Evolutionary conservation across 441 rosid genomes (phyloP).

Genomic region (Populus hybrid): DNA sequence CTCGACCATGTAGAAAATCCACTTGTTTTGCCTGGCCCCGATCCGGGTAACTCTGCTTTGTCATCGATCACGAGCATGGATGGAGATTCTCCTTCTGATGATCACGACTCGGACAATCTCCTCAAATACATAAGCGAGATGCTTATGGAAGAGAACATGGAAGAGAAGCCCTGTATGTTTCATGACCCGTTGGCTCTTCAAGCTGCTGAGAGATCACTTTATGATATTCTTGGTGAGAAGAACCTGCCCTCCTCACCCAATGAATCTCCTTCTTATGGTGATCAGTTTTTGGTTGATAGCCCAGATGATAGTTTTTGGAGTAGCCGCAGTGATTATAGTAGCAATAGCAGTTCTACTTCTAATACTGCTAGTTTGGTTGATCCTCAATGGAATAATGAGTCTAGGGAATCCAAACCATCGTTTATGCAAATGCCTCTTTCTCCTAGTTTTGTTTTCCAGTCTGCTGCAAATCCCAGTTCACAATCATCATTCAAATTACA

Average conservation of each 20-base stretch:
- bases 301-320: slow-evolving; percentile 29
- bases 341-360: slow-evolving; percentile 28
- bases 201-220: slow-evolving; percentile 62
- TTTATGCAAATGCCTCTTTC: slow-evolving; percentile 32
- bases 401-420: slow-evolving; percentile 30
- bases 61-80: slow-evolving; percentile 22
- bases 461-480: slow-evolving; percentile 26
- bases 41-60: slow-evolving; percentile 22
- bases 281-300: slow-evolving; percentile 34
- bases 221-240: slow-evolving; percentile 53
- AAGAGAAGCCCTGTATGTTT: slow-evolving; percentile 62
- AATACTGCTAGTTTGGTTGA: slow-evolving; percentile 29
- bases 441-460: slow-evolving; percentile 32
- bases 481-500: slow-evolving; percentile 9
- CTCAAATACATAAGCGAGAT: slow-evolving; percentile 65
- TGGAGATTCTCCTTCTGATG: slow-evolving; percentile 45
- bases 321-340: slow-evolving; percentile 31
- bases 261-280: slow-evolving; percentile 19
- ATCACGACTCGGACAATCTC: slow-evolving; percentile 40
- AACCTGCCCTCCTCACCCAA: slow-evolving; percentile 19
- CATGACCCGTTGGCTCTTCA: slow-evolving; percentile 68
- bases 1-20: slow-evolving; percentile 21
- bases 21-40: slow-evolving; percentile 17
- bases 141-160: slow-evolving; percentile 84
- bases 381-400: slow-evolving; percentile 28